These are phyloP conservation scores for Paecilomyces sp. DNA, from an alignment of 2,329 filamentous ascomycete genomes.

Conservation along the genomic window DNA sequence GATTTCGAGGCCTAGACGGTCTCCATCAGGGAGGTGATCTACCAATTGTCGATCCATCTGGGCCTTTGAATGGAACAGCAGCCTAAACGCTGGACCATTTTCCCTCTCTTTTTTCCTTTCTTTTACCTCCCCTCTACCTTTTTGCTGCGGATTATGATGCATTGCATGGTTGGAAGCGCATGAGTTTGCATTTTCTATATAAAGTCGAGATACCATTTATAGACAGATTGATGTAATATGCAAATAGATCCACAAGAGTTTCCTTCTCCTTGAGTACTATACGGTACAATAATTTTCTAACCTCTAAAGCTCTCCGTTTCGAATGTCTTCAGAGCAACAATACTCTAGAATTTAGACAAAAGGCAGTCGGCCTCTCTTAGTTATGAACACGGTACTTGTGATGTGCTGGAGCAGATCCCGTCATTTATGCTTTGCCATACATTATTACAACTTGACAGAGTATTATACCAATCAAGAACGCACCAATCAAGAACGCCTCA, in stretches of 20 bases:
- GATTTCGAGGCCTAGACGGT: slow-evolving; percentile 66
- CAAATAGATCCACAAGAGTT: background rate
- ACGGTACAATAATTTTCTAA: too few relatives aligned
- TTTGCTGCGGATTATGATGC: background rate
- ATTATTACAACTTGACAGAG: too few relatives aligned
- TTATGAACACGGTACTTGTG: too few relatives aligned
- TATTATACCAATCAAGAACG: too few relatives aligned
- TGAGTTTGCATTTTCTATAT: background rate
- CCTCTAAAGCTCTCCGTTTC: too few relatives aligned
- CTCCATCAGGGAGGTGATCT: slow-evolving; percentile 24
- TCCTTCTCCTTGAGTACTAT: too few relatives aligned
- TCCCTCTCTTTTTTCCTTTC: background rate
- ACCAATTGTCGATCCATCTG: slow-evolving; percentile 7
- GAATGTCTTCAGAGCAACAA: too few relatives aligned
- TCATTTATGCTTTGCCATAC: too few relatives aligned
- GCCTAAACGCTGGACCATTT: background rate
- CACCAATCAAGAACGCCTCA: too few relatives aligned
- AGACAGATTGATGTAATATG: background rate
- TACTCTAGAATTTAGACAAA: too few relatives aligned
- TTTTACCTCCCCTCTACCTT: background rate
- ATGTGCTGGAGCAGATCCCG: too few relatives aligned
- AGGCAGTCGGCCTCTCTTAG: too few relatives aligned
- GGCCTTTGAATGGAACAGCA: background rate
- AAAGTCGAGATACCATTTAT: background rate
- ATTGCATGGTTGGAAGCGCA: background rate